Conservation (phyloP, 2,329 filamentous ascomycete genomes). For the Lachnum nothofagi region DNA sequence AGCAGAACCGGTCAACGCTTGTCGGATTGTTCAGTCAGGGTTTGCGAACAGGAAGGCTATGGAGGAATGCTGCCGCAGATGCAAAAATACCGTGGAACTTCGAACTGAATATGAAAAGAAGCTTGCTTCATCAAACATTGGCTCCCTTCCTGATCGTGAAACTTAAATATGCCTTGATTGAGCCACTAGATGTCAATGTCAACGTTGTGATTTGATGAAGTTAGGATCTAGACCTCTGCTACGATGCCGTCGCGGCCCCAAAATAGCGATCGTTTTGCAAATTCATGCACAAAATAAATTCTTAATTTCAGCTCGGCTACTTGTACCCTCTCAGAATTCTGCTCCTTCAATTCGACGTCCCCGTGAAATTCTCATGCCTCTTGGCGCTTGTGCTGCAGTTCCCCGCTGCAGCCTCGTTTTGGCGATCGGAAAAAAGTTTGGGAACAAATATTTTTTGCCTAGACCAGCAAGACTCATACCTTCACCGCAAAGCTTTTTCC, state of each 20-base stretch:
- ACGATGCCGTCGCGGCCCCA: too few relatives aligned
- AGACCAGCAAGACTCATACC: not conserved
- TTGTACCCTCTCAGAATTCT: too few relatives aligned
- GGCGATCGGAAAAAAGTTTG: constrained; percentile 8
- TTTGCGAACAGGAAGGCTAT: constrained; percentile 30
- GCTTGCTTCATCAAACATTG: constrained; percentile 22
- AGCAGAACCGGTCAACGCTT: constrained; percentile 31
- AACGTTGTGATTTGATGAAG: too few relatives aligned
- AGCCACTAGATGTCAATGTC: too few relatives aligned
- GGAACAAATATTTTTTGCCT: not conserved
- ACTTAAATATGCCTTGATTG: too few relatives aligned
- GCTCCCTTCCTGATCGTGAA: constrained; percentile 2
- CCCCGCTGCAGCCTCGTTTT: not conserved
- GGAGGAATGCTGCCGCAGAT: constrained; percentile 32
- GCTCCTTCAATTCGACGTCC: too few relatives aligned
- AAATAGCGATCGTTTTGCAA: too few relatives aligned
- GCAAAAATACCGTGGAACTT: constrained; percentile 29
- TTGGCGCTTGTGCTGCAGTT: not conserved
- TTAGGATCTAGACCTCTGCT: too few relatives aligned
- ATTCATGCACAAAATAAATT: too few relatives aligned
- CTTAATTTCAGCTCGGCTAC: too few relatives aligned
- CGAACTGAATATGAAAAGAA: constrained; percentile 30
- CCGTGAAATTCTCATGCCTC: not conserved
- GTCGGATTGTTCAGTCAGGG: constrained; percentile 32
- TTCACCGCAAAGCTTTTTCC: not conserved